Percentiles rank a stretch among this genome's conserved stretches.
These are phyloP conservation scores for Cadophora gregata DNA, from an alignment of 2,329 filamentous ascomycete genomes.

Conservation along the genomic window DNA sequence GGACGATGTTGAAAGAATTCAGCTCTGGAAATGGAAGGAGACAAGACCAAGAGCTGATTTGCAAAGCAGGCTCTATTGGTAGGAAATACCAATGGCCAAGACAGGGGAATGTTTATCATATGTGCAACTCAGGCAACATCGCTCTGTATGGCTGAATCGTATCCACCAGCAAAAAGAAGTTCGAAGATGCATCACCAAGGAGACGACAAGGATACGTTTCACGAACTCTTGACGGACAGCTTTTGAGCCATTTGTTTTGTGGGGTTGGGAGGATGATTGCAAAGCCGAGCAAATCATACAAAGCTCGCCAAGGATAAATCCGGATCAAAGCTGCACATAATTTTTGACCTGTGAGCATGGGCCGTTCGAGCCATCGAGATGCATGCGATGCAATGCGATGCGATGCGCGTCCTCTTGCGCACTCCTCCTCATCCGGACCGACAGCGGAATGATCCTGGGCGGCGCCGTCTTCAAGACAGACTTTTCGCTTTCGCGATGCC, in stretches of 20 bases:
- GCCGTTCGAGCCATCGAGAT: slow-evolving; percentile 10
- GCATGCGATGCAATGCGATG: slow-evolving; percentile 1
- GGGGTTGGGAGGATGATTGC: not conserved
- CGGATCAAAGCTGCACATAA: slow-evolving; percentile 10
- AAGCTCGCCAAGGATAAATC: not conserved
- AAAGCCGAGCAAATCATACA: not conserved
- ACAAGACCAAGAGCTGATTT: not conserved
- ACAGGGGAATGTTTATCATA: not conserved
- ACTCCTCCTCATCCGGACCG: slow-evolving; percentile 4
- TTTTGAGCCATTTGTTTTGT: slow-evolving; percentile 12
- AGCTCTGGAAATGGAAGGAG: slow-evolving; percentile 6
- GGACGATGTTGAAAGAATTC: not conserved
- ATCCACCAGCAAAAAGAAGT: slow-evolving; percentile 2
- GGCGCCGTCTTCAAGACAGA: slow-evolving; percentile 6
- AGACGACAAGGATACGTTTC: slow-evolving; percentile 5
- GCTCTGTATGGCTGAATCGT: slow-evolving; percentile 1
- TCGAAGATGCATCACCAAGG: not conserved
- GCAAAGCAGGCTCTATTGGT: not conserved
- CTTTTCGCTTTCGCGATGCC: not conserved
- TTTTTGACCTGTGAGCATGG: slow-evolving; percentile 1
- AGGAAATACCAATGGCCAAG: not conserved
- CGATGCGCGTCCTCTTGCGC: too few species aligned
- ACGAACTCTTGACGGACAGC: slow-evolving; percentile 2
- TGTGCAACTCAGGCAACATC: slow-evolving; percentile 5
- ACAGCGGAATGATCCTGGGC: not conserved